phyloP scores from a whole-genome alignment of 2,329 filamentous ascomycete species.

The Fusarium sp. region DNA sequence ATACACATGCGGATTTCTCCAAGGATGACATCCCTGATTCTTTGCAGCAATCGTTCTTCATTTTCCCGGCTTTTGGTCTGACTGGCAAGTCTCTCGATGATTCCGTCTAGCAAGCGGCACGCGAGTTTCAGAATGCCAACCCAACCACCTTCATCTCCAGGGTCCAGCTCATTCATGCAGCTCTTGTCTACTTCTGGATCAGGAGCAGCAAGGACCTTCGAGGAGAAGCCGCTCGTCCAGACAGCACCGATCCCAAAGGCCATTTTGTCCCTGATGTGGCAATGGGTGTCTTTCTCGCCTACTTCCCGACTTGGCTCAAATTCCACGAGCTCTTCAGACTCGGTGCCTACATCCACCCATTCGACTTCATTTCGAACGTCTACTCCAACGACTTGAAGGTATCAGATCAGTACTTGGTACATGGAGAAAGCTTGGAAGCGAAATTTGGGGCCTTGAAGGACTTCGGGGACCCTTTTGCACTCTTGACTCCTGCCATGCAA shows the following conservation, averaged over 20 bases:
- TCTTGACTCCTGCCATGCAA: constrained; percentile 7
- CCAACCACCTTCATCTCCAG: background rate
- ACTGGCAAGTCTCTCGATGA: background rate
- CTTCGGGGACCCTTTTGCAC: background rate
- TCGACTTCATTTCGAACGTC: background rate
- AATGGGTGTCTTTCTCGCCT: constrained; percentile 2
- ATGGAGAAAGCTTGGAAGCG: background rate
- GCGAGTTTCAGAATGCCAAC: background rate
- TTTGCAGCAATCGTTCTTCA: background rate
- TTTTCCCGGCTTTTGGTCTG: background rate
- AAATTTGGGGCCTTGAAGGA: background rate
- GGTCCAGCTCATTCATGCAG: constrained; percentile 1
- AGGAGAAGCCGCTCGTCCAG: background rate
- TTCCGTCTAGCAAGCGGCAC: background rate
- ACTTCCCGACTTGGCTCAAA: constrained; percentile 3
- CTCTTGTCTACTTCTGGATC: constrained; percentile 2
- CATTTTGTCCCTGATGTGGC: background rate
- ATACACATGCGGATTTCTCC: background rate
- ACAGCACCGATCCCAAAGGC: background rate
- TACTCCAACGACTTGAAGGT: background rate
- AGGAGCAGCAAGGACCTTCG: background rate
- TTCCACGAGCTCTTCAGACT: constrained; percentile 2
- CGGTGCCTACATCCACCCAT: background rate
- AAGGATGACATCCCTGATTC: background rate
- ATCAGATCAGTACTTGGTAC: background rate